Conservation (phyloP, 2,329 filamentous ascomycete genomes). For the Bertia moriformis region DNA sequence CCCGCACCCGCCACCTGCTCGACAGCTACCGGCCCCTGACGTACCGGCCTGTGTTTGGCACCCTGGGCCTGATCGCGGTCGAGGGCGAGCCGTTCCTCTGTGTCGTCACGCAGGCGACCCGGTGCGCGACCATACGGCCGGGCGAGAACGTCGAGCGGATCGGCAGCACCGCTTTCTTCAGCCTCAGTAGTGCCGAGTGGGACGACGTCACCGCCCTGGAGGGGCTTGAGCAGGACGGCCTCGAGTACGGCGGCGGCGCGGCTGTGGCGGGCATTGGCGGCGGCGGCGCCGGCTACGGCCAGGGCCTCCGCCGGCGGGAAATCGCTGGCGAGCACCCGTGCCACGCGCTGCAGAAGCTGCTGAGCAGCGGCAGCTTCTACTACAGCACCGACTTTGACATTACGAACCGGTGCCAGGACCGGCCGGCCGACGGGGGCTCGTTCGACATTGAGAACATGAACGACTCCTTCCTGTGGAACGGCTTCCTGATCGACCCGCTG, state of each 20-base stretch:
- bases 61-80: constrained; percentile 73
- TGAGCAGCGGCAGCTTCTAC: constrained; percentile 90
- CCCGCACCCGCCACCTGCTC: constrained; percentile 49
- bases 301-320: constrained; percentile 50
- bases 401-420: constrained; percentile 81
- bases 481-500: constrained; percentile 90
- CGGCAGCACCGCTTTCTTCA: constrained; percentile 78
- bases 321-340: constrained; percentile 72
- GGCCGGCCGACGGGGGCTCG: constrained; percentile 39
- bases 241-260: constrained; percentile 25
- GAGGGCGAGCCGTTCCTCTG: constrained; percentile 78
- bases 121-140: constrained; percentile 69
- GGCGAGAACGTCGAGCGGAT: constrained; percentile 85
- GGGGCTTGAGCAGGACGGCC: constrained; percentile 29
- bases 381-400: constrained; percentile 96
- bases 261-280: not conserved
- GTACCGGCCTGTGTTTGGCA: constrained; percentile 65
- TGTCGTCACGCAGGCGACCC: constrained; percentile 66
- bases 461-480: constrained; percentile 90
- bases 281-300: constrained; percentile 24
- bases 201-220: constrained; percentile 57
- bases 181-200: constrained; percentile 73
- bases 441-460: constrained; percentile 90
- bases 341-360: constrained; percentile 74
- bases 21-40: constrained; percentile 65